Evolutionary conservation across 768 basidiomycete species (phyloP), one percentile per base, ranked within the genome.

Genomic region (Lactarius quietus): DNA sequence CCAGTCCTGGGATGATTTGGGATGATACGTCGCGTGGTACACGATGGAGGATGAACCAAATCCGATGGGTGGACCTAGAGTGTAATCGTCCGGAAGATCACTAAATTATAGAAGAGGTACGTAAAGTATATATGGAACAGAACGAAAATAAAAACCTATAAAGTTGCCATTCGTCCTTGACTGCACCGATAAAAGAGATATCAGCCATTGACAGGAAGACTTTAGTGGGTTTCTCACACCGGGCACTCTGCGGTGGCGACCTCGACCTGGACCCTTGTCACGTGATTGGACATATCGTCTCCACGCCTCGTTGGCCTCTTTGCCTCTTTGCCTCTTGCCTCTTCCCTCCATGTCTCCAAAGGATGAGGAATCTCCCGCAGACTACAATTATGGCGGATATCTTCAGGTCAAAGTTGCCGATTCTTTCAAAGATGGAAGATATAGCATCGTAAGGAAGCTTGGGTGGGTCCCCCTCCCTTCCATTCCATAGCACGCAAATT

Each of bases 31-130:
- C 0, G 95, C 95, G 17, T 86, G 76, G 72, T 95, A 93, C 7
- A 98, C 95, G 62, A 89, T 90, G 0, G 95, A 96, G 3, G 93
- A 94, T 3, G 95, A 90, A 23, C 95, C 95, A 70, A 90, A 95
- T 1, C 95, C 94, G 59, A 95, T 93, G 23, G 92, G 84, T 9
- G 82, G 75, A 18, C 90, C 91, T 41, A 91, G 81, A 23, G 82
- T 83, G 72, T 95, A 95, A 78, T 95, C 92, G 15, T 77, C 69
- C 1, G 84, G 78, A 67, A 82, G 74, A 73, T 92, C 89, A 71
- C 92, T 92, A 73, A 54, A 36, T 55, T 31, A 35, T 61, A 26
- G n/a, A 35, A 54, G 45, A n/a, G 45, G 33, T 33, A 10, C 36
- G 48, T 28, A 39, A 39, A 31, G 54, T 43, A 53, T 26, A 54